Percentiles rank a stretch among this genome's conserved stretches.
phyloP scores from a whole-genome alignment of 1,284 basidiomycete genomes.

The Moesziomyces sp. region DNA sequence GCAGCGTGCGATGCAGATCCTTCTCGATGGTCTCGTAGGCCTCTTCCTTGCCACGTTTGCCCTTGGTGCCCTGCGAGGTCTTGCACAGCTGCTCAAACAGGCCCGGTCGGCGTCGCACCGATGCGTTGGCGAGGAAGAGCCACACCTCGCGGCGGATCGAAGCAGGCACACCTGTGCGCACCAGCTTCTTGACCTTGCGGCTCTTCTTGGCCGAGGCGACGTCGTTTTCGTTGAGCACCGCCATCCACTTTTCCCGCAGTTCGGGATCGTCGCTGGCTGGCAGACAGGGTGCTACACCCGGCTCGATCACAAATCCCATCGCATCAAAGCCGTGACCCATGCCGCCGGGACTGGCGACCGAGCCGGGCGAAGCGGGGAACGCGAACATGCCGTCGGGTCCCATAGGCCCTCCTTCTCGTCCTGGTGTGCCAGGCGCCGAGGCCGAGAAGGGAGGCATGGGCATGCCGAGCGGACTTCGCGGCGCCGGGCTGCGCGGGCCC shows the following conservation, averaged over 20 bases:
- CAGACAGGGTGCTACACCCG: conserved; percentile 20
- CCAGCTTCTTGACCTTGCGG: conserved; percentile 83
- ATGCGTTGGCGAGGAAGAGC: conserved; percentile 61
- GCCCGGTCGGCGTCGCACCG: conserved; percentile 53
- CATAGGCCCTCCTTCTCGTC: neutral
- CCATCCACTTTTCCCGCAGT: conserved; percentile 80
- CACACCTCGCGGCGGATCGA: conserved; percentile 63
- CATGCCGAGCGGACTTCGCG: conserved; percentile 32
- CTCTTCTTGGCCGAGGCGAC: conserved; percentile 78
- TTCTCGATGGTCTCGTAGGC: conserved; percentile 63
- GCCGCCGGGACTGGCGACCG: conserved; percentile 12
- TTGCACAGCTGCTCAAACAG: conserved; percentile 63
- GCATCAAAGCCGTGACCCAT: conserved; percentile 32
- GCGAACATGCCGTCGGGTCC: conserved; percentile 7
- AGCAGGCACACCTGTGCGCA: conserved; percentile 80
- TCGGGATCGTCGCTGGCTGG: conserved; percentile 74
- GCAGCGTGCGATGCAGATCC: conserved; percentile 62
- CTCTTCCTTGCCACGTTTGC: conserved; percentile 55
- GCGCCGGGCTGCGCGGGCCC: conserved; percentile 30
- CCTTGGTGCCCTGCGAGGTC: conserved; percentile 48
- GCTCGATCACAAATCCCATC: conserved; percentile 54
- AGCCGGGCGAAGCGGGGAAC: conserved; percentile 23
- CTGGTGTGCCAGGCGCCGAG: conserved; percentile 16
- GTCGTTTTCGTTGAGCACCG: conserved; percentile 75
- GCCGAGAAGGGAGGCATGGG: conserved; percentile 18